A percentile compares a stretch with the other conserved stretches of the same genome.
phyloP scores from a whole-genome alignment of 352 stramenopile genomes.

The Pythium dissotocum region DNA sequence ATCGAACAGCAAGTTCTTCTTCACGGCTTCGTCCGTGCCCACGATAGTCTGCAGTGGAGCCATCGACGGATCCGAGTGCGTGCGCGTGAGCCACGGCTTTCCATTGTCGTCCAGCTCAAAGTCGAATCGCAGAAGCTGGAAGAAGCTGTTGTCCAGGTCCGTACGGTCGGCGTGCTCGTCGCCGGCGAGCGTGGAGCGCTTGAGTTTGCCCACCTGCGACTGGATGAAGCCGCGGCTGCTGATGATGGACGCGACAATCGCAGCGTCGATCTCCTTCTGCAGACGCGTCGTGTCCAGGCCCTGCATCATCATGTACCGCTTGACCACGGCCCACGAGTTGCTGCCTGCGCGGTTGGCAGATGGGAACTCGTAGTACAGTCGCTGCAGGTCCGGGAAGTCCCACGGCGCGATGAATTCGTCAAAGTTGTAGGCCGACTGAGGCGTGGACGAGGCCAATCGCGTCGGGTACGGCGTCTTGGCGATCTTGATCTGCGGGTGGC shows the following conservation, averaged over 20 bases:
- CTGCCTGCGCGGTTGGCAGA: conserved; percentile 49
- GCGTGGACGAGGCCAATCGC: conserved; percentile 37
- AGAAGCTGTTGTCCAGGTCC: conserved; percentile 77
- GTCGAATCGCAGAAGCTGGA: conserved; percentile 96
- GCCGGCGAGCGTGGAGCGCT: conserved; percentile 26
- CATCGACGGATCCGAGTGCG: conserved; percentile 69
- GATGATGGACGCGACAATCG: conserved; percentile 58
- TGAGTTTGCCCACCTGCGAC: conserved; percentile 44
- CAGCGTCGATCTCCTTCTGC: conserved; percentile 66
- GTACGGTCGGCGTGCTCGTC: conserved; percentile 31
- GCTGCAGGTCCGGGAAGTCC: conserved; percentile 68
- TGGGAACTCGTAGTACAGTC: conserved; percentile 64
- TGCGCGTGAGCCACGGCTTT: conserved; percentile 95
- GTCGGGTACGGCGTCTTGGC: conserved; percentile 63
- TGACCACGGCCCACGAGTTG: conserved; percentile 70
- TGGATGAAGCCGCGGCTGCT: conserved; percentile 63
- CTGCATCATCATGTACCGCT: conserved; percentile 55
- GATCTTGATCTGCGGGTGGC: conserved; percentile 73
- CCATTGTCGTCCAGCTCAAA: conserved; percentile 94
- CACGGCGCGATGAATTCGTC: conserved; percentile 69
- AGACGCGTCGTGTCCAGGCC: conserved; percentile 66
- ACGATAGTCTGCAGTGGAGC: conserved; percentile 46
- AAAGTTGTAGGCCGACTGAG: conserved; percentile 61
- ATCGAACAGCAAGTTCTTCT: conserved; percentile 64
- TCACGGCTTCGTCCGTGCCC: conserved; percentile 69